These are phyloP conservation scores for Dothistroma septosporum DNA, from an alignment of 2,329 filamentous ascomycete genomes.

Conservation along the genomic window DNA sequence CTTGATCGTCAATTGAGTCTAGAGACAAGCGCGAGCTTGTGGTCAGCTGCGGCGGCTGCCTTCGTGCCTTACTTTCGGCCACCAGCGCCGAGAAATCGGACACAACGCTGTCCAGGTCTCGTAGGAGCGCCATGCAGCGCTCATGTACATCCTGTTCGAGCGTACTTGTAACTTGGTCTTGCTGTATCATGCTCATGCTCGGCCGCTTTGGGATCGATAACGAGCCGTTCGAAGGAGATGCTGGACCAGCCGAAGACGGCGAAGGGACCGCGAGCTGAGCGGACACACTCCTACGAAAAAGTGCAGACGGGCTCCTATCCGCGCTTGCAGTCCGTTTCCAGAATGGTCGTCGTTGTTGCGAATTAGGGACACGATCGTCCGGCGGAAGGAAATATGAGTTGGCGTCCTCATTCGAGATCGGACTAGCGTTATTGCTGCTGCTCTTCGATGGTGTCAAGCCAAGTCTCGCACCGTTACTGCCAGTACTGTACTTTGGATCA, in stretches of 20 bases:
- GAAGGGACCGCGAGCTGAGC: conserved; percentile 51
- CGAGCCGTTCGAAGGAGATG: conserved; percentile 34
- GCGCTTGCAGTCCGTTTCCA: conserved; percentile 83
- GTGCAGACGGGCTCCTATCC: conserved; percentile 38
- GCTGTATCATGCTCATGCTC: conserved; percentile 20
- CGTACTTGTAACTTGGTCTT: conserved; percentile 17
- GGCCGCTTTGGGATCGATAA: conserved; percentile 37
- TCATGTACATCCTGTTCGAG: conserved; percentile 61
- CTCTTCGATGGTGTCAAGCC: conserved; percentile 27
- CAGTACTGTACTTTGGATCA: conserved; percentile 56
- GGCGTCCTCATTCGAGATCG: conserved; percentile 36
- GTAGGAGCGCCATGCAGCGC: conserved; percentile 76
- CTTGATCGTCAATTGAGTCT: conserved; percentile 75
- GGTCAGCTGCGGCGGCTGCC: conserved; percentile 50
- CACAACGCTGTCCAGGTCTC: conserved; percentile 79
- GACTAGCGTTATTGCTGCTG: conserved; percentile 36
- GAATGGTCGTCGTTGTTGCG: conserved; percentile 70
- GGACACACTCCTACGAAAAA: conserved; percentile 50
- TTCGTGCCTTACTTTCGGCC: conserved; percentile 71
- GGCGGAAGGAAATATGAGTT: conserved; percentile 41
- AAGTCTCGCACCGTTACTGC: conserved; percentile 36
- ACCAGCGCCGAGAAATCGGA: conserved; percentile 76
- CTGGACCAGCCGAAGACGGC: conserved; percentile 29
- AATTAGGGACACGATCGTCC: conserved; percentile 20
- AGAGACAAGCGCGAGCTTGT: conserved; percentile 60